These are phyloP conservation scores for Kodamaea hsintzibuensis DNA, from an alignment of 805 yeast species.

Conservation along the genomic window DNA sequence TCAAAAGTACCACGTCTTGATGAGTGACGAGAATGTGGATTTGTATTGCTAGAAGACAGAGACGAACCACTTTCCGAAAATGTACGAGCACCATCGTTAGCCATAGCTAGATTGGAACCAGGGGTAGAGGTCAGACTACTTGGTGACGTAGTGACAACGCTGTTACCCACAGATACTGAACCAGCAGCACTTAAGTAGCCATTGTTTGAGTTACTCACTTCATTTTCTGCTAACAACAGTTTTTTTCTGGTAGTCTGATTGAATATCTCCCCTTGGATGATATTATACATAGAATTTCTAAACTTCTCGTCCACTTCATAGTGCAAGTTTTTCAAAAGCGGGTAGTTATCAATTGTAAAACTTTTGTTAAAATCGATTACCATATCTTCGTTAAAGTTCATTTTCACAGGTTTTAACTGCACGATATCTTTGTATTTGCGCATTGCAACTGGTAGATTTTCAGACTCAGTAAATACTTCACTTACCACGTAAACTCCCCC, in stretches of 20 bases:
- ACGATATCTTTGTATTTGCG: slow-evolving; percentile 16
- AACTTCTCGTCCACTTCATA: slow-evolving; percentile 3
- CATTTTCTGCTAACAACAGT: slow-evolving; percentile 6
- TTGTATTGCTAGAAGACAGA: background rate
- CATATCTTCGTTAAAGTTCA: slow-evolving; percentile 20
- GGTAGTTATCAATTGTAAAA: slow-evolving; percentile 20
- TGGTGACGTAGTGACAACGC: background rate
- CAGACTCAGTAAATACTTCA: slow-evolving; percentile 10
- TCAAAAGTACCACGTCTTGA: slow-evolving; percentile 16
- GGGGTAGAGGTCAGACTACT: slow-evolving; percentile 10
- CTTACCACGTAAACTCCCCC: slow-evolving; percentile 13
- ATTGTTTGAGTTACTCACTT: background rate
- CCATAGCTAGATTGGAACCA: slow-evolving; percentile 13
- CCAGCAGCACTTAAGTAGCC: background rate
- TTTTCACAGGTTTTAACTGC: slow-evolving; percentile 17
- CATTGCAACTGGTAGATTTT: slow-evolving; percentile 1
- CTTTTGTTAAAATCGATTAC: slow-evolving; percentile 15
- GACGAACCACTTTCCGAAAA: slow-evolving; percentile 6
- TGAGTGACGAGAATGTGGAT: background rate
- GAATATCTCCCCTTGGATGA: slow-evolving; percentile 12
- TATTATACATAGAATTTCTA: background rate
- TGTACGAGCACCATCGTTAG: background rate
- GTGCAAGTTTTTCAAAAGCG: slow-evolving; percentile 16
- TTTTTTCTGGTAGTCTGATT: slow-evolving; percentile 8
- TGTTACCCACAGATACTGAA: background rate